Base-by-base conservation (phyloP, 805 yeast species). In the Monosporozyma solicola region DNA sequence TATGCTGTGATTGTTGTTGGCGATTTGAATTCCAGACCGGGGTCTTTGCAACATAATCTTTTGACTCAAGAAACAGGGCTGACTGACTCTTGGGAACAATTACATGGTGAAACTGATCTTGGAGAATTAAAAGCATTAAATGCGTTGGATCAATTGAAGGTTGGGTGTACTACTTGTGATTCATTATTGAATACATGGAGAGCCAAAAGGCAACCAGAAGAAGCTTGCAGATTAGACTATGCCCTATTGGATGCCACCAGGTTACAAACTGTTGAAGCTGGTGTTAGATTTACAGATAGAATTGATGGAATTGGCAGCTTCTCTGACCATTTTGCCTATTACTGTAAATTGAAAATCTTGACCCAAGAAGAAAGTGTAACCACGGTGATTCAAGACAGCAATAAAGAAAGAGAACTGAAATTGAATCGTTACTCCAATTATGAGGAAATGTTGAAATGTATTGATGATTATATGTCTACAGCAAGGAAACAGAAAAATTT, bases 321-420 rank as follows among this genome's bases (percentile, higher is more conserved):
- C 56, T 88, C 97, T 0, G 99, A 94, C 64, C 99, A 94, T 72
- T 94, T 94, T 74, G 99, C 92, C 0, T 87, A 85, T 61, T 61
- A 76, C 1, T 75, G 80, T 44, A 68, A 74, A 1, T 59, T 80
- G 44, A 64, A 72, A 48, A 54, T 74, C 39, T 22, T 52, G 11
- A 50, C 53, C 20, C 31, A 44, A n/a, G 16, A 35, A 9, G n/a
- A 46, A 35, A 4, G n/a, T 43, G 15, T 43, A 20, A 16, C 46
- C 31, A 22, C 10, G 4, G 46, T 43, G 32, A 16, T 24, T 9
- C 31, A 43, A 9, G 31, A 32, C 6, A 11, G 32, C n/a, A 13
- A 11, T 15, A 20, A 31, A 4, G 35, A 32, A 3, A 48, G 54
- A 39, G 58, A 59, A n/a, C 29, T 49, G 32, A 49, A 56, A 45